Evolutionary conservation across 106 monocot species (phyloP).

Genomic region (Allium cepa): DNA sequence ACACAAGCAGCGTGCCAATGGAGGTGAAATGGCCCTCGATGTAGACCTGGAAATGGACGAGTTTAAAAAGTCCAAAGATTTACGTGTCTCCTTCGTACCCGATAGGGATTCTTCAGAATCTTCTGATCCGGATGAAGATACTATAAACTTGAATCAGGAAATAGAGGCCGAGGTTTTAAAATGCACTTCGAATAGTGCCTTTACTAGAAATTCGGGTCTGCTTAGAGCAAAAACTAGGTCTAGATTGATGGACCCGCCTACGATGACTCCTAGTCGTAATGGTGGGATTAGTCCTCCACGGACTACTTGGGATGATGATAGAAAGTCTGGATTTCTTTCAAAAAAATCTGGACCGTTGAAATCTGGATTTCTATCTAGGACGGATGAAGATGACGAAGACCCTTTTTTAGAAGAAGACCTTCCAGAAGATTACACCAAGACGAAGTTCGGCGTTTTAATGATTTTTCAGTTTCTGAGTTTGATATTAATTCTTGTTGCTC

Average conservation of each 20-base stretch:
- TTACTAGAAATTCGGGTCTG: slow-evolving; percentile 8
- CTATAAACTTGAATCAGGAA: background rate
- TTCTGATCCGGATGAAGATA: slow-evolving; percentile 5
- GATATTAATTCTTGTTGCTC: slow-evolving; percentile 20
- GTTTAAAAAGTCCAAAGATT: slow-evolving; percentile 40
- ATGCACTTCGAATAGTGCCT: slow-evolving; percentile 29
- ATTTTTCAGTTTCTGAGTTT: slow-evolving; percentile 36
- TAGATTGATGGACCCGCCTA: slow-evolving; percentile 37
- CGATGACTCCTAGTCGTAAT: background rate
- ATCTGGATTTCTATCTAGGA: slow-evolving; percentile 12
- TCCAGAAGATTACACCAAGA: slow-evolving; percentile 37
- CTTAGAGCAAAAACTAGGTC: slow-evolving; percentile 37
- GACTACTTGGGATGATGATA: background rate
- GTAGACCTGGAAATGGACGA: slow-evolving; percentile 56
- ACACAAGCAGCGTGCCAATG: slow-evolving; percentile 30
- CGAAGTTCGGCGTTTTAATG: slow-evolving; percentile 15
- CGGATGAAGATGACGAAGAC: slow-evolving; percentile 51
- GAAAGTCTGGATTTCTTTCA: slow-evolving; percentile 10
- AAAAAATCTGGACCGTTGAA: slow-evolving; percentile 16
- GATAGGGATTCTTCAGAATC: slow-evolving; percentile 2
- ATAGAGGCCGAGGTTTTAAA: slow-evolving; percentile 16
- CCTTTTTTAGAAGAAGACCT: slow-evolving; percentile 48
- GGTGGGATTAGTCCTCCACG: background rate
- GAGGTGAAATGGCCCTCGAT: slow-evolving; percentile 29
- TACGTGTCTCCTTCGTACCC: slow-evolving; percentile 35